Base-by-base conservation (phyloP, 78 protist species). In the Diacronema lutheri region DNA sequence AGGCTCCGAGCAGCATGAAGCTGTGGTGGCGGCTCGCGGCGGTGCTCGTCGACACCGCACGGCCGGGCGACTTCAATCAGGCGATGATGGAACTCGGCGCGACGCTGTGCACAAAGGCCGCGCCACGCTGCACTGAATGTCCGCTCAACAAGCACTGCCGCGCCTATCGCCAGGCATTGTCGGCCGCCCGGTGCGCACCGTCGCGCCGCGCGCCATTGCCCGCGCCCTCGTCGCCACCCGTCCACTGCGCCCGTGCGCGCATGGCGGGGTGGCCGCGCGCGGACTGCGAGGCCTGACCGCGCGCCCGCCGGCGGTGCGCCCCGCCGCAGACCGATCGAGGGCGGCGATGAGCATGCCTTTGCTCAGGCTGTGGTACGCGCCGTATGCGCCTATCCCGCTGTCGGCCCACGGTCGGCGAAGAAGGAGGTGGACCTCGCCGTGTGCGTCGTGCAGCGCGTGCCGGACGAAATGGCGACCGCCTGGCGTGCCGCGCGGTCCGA, bases 11-110 rank as follows among this genome's bases (percentile, higher is more conserved):
- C 25, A 4, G 19, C 35, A 7, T 1, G 11, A 29, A 33, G 64
- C 60, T 61, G 0, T n/a, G 3, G 31, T 56, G 86, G 93, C 20
- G 37, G 55, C 81, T 89, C 0, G 93, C 92, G 0, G 64, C 31
- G 37, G 77, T 41, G 31, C 58, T 91, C 1, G 93, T 12, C 14
- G 56, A 41, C 37, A 58, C 20, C 44, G 60, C 57, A 10, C 5
- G 2, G 72, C 20, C 92, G 10, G 91, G 95, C 23, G 86, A 78
- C 20, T 88, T 92, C 73, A 92, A 89, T 76, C 95, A 95, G 77
- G 91, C 97, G 10, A 19, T 95, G 16, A 95, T 95, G 97, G 97
- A 95, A 72, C 72, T 95, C 2, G 97, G 97, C 20, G 97, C 97
- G 0, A 90, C 90, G 40, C 44, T 90, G 6, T 95, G 97, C 86